These are phyloP conservation scores for Vicia faba DNA, from an alignment of 306 rosid species.

Conservation along the genomic window DNA sequence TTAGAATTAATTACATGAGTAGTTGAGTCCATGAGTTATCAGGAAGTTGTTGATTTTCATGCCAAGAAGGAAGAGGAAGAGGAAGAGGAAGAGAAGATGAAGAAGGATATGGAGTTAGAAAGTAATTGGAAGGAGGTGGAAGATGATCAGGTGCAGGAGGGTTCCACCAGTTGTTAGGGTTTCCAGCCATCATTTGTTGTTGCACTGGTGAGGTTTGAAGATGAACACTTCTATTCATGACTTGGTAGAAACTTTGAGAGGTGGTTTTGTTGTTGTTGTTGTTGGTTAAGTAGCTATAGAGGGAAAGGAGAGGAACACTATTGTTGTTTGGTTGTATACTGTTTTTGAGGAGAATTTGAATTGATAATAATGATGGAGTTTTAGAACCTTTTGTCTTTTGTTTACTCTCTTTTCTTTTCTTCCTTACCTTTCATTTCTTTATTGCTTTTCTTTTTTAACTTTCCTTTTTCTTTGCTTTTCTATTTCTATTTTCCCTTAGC, in stretches of 20 bases:
- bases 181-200: constrained; percentile 77
- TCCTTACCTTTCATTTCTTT: constrained; percentile 53
- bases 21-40: constrained; percentile 90
- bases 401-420: constrained; percentile 25
- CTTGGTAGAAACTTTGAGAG: constrained; percentile 64
- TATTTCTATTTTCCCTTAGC: constrained; percentile 35
- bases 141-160: constrained; percentile 46
- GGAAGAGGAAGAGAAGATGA: constrained; percentile 56
- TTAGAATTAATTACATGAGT: constrained; percentile 53
- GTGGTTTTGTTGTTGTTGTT: constrained; percentile 45
- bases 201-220: constrained; percentile 88
- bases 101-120: constrained; percentile 44
- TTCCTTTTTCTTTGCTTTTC: constrained; percentile 50
- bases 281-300: constrained; percentile 60
- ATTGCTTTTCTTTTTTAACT: constrained; percentile 39
- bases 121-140: constrained; percentile 29
- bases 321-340: constrained; percentile 23
- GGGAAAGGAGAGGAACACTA: constrained; percentile 37
- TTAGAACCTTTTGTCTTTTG: constrained; percentile 54
- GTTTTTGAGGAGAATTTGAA: constrained; percentile 55
- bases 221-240: constrained; percentile 70
- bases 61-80: constrained; percentile 61
- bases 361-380: constrained; percentile 66
- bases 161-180: constrained; percentile 87
- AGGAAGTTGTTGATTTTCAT: constrained; percentile 73